These are phyloP conservation scores for Paecilomyces dactylethromorphus DNA, from an alignment of 2,329 filamentous ascomycete species.

Conservation along the genomic window DNA sequence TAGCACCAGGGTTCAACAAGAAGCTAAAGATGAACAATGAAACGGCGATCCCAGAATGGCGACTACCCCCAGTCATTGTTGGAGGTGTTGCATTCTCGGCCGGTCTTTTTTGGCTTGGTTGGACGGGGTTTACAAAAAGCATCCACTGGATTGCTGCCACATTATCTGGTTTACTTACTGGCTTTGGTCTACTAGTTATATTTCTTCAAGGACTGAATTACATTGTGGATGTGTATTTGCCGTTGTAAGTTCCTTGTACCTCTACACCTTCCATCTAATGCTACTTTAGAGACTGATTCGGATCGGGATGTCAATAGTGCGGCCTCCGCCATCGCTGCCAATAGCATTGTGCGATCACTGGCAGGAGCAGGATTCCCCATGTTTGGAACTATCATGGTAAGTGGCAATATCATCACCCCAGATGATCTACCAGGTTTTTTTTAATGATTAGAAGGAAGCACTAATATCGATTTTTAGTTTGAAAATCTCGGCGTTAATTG, in stretches of 20 bases:
- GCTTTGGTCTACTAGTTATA: slow-evolving; percentile 42
- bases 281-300: not conserved
- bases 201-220: slow-evolving; percentile 44
- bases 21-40: slow-evolving; percentile 27
- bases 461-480: too few relatives aligned
- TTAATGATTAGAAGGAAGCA: slow-evolving; percentile 7
- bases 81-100: slow-evolving; percentile 39
- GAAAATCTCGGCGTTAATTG: slow-evolving; percentile 29
- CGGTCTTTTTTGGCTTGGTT: slow-evolving; percentile 40
- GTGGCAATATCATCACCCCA: too few relatives aligned
- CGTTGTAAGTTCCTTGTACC: slow-evolving; percentile 16
- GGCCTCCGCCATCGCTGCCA: slow-evolving; percentile 45
- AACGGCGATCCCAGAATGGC: slow-evolving; percentile 32
- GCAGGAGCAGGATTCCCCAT: slow-evolving; percentile 33
- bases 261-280: too few relatives aligned
- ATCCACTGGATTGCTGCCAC: slow-evolving; percentile 38
- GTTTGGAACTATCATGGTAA: slow-evolving; percentile 24
- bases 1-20: slow-evolving; percentile 32
- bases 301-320: slow-evolving; percentile 32
- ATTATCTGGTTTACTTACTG: slow-evolving; percentile 37
- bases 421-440: not conserved
- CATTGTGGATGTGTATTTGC: slow-evolving; percentile 30
- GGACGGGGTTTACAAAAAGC: slow-evolving; percentile 28
- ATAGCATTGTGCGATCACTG: slow-evolving; percentile 42
- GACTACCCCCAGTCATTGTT: slow-evolving; percentile 42